phyloP scores from a whole-genome alignment of 805 yeast genomes.

The Teunomyces kruisii region DNA sequence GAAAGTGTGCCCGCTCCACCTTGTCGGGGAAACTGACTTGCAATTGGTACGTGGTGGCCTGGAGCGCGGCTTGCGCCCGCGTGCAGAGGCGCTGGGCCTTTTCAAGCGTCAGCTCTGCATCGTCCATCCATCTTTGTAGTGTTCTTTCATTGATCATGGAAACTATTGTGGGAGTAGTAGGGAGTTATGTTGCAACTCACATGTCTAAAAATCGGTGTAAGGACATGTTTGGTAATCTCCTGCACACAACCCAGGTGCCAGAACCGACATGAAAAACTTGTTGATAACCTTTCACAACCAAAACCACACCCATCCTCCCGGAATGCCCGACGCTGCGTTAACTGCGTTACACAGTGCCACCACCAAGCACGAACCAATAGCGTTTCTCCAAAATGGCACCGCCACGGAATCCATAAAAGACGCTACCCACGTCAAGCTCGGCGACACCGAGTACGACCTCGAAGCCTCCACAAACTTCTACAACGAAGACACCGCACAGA shows the following conservation, averaged over 20 bases:
- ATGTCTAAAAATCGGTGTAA: too few species aligned
- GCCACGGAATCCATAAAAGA: slow-evolving; percentile 23
- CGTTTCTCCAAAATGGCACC: slow-evolving; percentile 15
- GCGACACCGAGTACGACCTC: slow-evolving; percentile 26
- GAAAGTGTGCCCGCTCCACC: slow-evolving; percentile 15
- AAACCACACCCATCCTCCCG: too few species aligned
- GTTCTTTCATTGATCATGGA: slow-evolving; percentile 3
- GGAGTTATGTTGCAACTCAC: not conserved
- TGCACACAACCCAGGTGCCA: not conserved
- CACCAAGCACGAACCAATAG: slow-evolving; percentile 20
- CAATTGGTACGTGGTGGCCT: slow-evolving; percentile 22
- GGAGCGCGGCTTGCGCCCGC: slow-evolving; percentile 32
- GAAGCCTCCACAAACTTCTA: slow-evolving; percentile 54
- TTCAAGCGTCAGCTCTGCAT: slow-evolving; percentile 28
- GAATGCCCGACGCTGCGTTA: slow-evolving; percentile 12
- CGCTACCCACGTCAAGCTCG: slow-evolving; percentile 34
- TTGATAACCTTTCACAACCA: not conserved
- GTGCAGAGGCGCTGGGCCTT: slow-evolving; percentile 33
- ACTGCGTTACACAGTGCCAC: slow-evolving; percentile 29
- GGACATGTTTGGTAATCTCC: not conserved
- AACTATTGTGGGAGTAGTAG: not conserved
- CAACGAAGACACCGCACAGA: slow-evolving; percentile 48
- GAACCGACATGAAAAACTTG: too few species aligned
- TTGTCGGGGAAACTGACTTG: slow-evolving; percentile 22
- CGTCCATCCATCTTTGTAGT: slow-evolving; percentile 27